Evolutionary conservation across 495 filamentous ascomycete genomes (phyloP).

Genomic region (Cetradonia linearis): DNA sequence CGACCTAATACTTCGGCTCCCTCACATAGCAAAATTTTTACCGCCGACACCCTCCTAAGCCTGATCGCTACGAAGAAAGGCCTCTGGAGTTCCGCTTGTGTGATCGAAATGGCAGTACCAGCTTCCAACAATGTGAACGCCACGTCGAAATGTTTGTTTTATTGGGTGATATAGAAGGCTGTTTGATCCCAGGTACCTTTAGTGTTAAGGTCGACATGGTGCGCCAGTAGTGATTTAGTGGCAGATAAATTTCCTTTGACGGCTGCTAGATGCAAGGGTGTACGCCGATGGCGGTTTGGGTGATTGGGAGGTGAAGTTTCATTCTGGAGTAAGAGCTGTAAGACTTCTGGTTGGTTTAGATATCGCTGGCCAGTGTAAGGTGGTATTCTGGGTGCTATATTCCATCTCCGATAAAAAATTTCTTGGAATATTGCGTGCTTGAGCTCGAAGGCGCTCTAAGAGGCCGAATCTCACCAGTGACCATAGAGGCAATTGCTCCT

Average conservation of each 20-base stretch:
- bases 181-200: conserved; percentile 34
- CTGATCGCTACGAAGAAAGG: background rate
- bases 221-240: background rate
- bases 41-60: background rate
- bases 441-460: background rate
- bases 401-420: background rate
- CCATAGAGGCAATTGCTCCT: conserved; percentile 7
- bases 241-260: background rate
- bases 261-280: conserved; percentile 10
- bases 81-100: background rate
- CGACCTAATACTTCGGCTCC: background rate
- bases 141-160: conserved; percentile 31
- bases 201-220: conserved; percentile 1
- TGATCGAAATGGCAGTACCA: background rate
- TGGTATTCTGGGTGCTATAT: conserved; percentile 8
- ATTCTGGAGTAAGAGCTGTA: background rate
- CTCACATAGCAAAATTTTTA: background rate
- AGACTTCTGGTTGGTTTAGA: background rate
- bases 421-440: background rate
- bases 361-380: conserved; percentile 9
- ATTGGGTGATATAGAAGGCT: conserved; percentile 56
- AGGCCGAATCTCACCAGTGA: conserved; percentile 11
- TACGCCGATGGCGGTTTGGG: conserved; percentile 3
- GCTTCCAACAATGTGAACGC: background rate
- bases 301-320: background rate